Percentiles rank a stretch among this genome's conserved stretches.
Conservation (phyloP, 768 basidiomycete genomes). For the Tubosaeta sp. region DNA sequence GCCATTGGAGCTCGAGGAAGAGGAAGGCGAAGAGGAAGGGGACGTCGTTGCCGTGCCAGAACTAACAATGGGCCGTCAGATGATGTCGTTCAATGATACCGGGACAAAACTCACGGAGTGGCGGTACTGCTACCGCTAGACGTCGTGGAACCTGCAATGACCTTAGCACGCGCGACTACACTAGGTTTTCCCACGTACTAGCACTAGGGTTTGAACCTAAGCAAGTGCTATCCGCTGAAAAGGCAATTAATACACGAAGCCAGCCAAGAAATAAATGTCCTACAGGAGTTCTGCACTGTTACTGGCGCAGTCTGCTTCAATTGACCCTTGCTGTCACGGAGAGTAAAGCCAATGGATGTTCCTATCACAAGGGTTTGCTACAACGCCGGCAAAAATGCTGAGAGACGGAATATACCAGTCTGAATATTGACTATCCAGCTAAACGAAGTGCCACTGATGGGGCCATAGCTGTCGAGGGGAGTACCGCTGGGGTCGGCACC, state of each 20-base stretch:
- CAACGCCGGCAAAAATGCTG: not conserved
- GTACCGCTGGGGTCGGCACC: conserved; percentile 42
- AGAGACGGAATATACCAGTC: conserved; percentile 31
- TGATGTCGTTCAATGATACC: not conserved
- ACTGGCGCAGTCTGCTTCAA: conserved; percentile 49
- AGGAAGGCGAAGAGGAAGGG: conserved; percentile 23
- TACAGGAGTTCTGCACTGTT: conserved; percentile 47
- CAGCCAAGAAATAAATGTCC: conserved; percentile 19
- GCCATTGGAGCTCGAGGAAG: conserved; percentile 18
- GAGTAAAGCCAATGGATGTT: conserved; percentile 49
- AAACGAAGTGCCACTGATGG: conserved; percentile 34
- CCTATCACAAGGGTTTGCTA: conserved; percentile 27
- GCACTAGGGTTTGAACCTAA: conserved; percentile 15
- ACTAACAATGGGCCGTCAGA: conserved; percentile 7
- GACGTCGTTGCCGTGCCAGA: conserved; percentile 3
- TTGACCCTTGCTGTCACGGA: conserved; percentile 59
- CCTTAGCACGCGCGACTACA: conserved; percentile 12
- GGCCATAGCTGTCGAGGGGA: conserved; percentile 46
- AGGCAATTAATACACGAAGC: conserved; percentile 9
- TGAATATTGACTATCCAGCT: conserved; percentile 56
- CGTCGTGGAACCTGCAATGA: conserved; percentile 13
- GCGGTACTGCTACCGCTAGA: not conserved
- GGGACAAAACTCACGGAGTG: conserved; percentile 17
- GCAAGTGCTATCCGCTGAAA: conserved; percentile 35
- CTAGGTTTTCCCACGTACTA: conserved; percentile 17